A percentile compares a stretch with the other conserved stretches of the same genome.
phyloP scores from a whole-genome alignment of 768 basidiomycete genomes.

The Russula griseocarnosa region DNA sequence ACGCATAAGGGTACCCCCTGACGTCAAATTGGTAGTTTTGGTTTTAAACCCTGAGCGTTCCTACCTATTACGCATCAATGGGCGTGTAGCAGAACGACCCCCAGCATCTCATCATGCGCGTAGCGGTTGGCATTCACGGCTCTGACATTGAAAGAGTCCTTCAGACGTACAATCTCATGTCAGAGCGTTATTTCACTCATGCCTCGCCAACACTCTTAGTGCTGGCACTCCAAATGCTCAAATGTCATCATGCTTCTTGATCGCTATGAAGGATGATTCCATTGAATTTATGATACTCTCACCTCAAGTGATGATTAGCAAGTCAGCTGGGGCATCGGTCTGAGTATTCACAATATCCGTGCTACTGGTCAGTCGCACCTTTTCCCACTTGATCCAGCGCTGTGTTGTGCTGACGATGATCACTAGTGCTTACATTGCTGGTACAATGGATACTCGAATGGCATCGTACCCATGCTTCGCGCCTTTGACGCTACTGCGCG shows the following conservation, averaged over 20 bases:
- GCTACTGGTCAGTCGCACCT: slow-evolving; percentile 66
- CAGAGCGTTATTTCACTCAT: slow-evolving; percentile 96
- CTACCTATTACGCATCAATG: slow-evolving; percentile 91
- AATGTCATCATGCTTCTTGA: slow-evolving; percentile 93
- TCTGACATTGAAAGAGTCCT: slow-evolving; percentile 81
- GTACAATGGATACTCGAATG: slow-evolving; percentile 98
- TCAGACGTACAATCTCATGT: slow-evolving; percentile 95
- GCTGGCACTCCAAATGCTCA: slow-evolving; percentile 96
- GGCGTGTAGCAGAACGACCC: slow-evolving; percentile 95
- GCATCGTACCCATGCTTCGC: slow-evolving; percentile 98
- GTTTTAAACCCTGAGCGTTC: slow-evolving; percentile 99
- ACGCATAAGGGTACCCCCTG: slow-evolving; percentile 5
- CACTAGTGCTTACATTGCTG: slow-evolving; percentile 90
- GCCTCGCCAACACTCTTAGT: slow-evolving; percentile 96
- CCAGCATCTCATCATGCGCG: slow-evolving; percentile 99
- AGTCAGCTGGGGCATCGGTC: slow-evolving; percentile 98
- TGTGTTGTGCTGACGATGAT: slow-evolving; percentile 12
- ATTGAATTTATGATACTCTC: slow-evolving; percentile 99
- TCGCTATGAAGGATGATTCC: slow-evolving; percentile 97
- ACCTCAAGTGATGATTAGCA: slow-evolving; percentile 99
- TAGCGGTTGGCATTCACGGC: slow-evolving; percentile 96
- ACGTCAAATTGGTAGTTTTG: slow-evolving; percentile 56
- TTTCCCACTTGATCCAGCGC: slow-evolving; percentile 11
- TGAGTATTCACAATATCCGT: slow-evolving; percentile 94
- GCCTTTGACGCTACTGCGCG: slow-evolving; percentile 97